Evolutionary conservation across 2,329 filamentous ascomycete genomes (phyloP).

Genomic region (Claviceps purpurea): DNA sequence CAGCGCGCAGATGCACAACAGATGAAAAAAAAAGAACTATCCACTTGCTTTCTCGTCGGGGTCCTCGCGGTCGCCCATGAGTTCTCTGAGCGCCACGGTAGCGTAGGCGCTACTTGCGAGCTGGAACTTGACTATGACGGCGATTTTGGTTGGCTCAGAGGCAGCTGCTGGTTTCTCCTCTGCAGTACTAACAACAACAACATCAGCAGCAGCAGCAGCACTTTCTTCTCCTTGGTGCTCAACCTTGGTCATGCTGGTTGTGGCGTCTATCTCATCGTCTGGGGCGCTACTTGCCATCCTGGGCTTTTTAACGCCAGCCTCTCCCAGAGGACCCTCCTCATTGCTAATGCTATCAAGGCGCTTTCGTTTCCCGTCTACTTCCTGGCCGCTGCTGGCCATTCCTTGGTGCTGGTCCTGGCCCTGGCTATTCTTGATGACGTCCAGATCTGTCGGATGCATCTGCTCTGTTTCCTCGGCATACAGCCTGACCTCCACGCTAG

Average conservation of each 20-base stretch:
- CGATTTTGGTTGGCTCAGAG: conserved; percentile 28
- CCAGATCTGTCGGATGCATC: conserved; percentile 77
- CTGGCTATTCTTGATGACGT: conserved; percentile 39
- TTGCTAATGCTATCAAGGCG: conserved; percentile 5
- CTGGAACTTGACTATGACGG: conserved; percentile 63
- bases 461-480: conserved; percentile 67
- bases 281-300: conserved; percentile 2
- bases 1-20: background rate
- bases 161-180: conserved; percentile 11
- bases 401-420: background rate
- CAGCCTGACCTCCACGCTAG: conserved; percentile 53
- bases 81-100: conserved; percentile 67
- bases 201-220: background rate
- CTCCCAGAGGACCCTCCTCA: conserved; percentile 3
- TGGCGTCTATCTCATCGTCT: background rate
- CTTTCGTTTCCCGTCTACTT: conserved; percentile 8
- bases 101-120: conserved; percentile 72
- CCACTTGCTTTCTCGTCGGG: conserved; percentile 4
- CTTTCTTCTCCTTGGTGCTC: background rate
- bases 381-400: background rate
- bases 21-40: background rate
- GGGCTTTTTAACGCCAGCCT: conserved; percentile 3
- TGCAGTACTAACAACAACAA: background rate
- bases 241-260: background rate
- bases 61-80: conserved; percentile 42